Evolutionary conservation across 1,284 basidiomycete genomes (phyloP), one percentile per base, ranked within the genome.

Genomic region (Apiotrichum domesticum): DNA sequence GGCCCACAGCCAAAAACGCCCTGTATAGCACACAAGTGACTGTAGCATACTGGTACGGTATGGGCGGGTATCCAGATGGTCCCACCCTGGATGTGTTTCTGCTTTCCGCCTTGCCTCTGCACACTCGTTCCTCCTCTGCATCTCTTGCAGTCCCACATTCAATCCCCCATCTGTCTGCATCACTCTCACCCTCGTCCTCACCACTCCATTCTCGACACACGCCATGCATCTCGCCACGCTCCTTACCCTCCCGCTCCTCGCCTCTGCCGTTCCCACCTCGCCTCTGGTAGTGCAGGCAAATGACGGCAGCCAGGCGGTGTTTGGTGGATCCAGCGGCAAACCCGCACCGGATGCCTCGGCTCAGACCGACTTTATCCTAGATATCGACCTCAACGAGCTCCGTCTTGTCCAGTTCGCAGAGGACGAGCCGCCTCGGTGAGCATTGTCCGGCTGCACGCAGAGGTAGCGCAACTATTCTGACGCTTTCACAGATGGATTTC

Each of bases 371-470:
- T 54, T 62, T 40, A 42, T 41, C 33, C 80, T 82, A 70, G 77
- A 77, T 65, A 77, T 90, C 56, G 85, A 91, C 76, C 79, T 93
- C 54, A 79, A 81, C 61, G 87, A 84, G 55, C 79, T 80, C 56
- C 83, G 90, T 52, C 81, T 92, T 49, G 84, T 94, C 50, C 84
- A 90, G 72, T 80, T 90, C 66, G 82, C 85, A 57, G 86, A 83
- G 51, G 77, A 83, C 60, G 71, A 76, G 57, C 76, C 79, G 10
- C 86, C 87, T 21, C 71, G 75, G 66, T 74, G 48, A 62, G 68
- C 60, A 34, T 13, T 11, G 35, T 11, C 4, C 6, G 6, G 34
- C 9, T 6, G 34, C 34, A 21, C 43, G 43, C 43, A 44, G 32
- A 11, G 13, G 15, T 44, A 21, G 43, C 29, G 43, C 49, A 14